Base-by-base conservation (phyloP, 371 early-diverging fungal genomes). In the Mortierella sp. region DNA sequence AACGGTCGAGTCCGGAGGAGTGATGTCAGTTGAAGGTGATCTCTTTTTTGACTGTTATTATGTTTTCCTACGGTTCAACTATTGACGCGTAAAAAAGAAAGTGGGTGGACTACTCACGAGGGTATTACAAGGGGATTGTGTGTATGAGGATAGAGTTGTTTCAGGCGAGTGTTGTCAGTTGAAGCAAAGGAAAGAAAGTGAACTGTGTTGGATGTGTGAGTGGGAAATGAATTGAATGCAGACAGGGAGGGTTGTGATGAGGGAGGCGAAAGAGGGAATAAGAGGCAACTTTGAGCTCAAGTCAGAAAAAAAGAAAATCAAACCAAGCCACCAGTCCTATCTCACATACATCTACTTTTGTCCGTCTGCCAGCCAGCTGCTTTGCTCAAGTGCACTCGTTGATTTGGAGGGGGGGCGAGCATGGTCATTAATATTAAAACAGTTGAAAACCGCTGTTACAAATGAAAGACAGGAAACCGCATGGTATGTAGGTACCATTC, bases 141-240 rank as follows among this genome's bases (percentile, higher is more conserved):
- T 21, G 7, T 21, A 18, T 0, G 51, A 51, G 2, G 35, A 18
- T 7, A 63, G 18, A 27, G 35, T n/a, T 10, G 29, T 4, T 56
- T 56, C 38, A 63, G 32, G 63, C 7, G 63, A 35, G 35, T 35
- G 63, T 60, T 60, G 60, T 32, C 32, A 29, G 32, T 32, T 63
- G 63, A 32, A 60, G 27, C 14, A 32, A 60, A 60, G 60, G 16
- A 63, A 14, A 18, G 18, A 32, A 35, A 63, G 18, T 35, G 27
- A 63, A 35, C n/a, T 29, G 11, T n/a, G 58, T 27, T 35, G 63
- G 5, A 35, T 35, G 63, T 29, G 48, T 32, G 32, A 32, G 27
- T 63, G 63, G 14, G 63, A n/a, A 55, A 55, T n/a, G 55, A 27
- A 56, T 56, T 27, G 58, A 56, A 56, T 56, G 58, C 58, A 32